These are phyloP conservation scores for Lachancea meyersii DNA, from an alignment of 805 yeast species.

Conservation along the genomic window DNA sequence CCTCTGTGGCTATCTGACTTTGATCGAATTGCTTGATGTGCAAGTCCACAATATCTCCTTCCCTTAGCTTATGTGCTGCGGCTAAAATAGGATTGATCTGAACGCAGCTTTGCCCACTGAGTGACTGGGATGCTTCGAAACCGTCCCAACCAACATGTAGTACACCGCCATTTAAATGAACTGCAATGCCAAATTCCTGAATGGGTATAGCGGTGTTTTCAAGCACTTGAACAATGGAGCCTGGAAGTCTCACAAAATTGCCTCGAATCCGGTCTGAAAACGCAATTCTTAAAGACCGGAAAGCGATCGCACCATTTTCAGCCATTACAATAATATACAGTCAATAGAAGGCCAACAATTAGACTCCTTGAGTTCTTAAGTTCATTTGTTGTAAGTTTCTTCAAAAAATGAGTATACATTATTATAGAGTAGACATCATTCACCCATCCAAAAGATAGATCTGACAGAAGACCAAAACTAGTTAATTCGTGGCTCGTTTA, in stretches of 20 bases:
- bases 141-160: slow-evolving; percentile 29
- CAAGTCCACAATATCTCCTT: slow-evolving; percentile 12
- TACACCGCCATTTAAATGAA: slow-evolving; percentile 6
- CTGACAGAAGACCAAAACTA: background rate
- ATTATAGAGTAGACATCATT: too few relatives aligned
- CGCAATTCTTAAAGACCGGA: slow-evolving; percentile 11
- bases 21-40: slow-evolving; percentile 14
- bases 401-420: too few relatives aligned
- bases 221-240: slow-evolving; percentile 15
- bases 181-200: slow-evolving; percentile 21
- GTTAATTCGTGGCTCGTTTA: background rate
- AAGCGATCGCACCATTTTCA: slow-evolving; percentile 8
- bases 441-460: background rate
- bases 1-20: slow-evolving; percentile 40
- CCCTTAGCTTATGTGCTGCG: slow-evolving; percentile 7
- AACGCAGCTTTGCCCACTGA: slow-evolving; percentile 10
- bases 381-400: too few relatives aligned
- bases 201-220: slow-evolving; percentile 21
- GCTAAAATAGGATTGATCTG: slow-evolving; percentile 27
- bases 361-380: too few relatives aligned
- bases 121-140: slow-evolving; percentile 16
- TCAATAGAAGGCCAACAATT: too few relatives aligned
- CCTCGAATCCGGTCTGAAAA: slow-evolving; percentile 21
- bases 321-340: slow-evolving; percentile 1
- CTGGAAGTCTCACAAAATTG: slow-evolving; percentile 28